Percentiles rank a stretch among this genome's conserved stretches.
phyloP scores from a whole-genome alignment of 495 filamentous ascomycete species.

The Evernia prunastri region DNA sequence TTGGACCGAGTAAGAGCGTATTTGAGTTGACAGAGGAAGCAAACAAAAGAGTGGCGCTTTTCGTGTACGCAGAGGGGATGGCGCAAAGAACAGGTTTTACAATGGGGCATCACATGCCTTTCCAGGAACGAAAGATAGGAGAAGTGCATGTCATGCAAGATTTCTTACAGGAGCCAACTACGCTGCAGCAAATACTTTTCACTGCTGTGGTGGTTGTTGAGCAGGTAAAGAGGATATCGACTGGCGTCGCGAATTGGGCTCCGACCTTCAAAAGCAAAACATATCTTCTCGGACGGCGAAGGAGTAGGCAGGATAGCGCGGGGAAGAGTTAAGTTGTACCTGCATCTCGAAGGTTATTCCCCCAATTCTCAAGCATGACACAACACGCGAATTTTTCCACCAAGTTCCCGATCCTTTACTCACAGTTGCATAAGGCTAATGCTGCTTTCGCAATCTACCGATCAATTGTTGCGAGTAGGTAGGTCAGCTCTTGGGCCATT shows the following conservation, averaged over 20 bases:
- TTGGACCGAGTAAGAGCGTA: conserved; percentile 77
- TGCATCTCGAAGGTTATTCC: too few species aligned
- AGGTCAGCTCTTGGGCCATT: too few species aligned
- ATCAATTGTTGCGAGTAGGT: too few species aligned
- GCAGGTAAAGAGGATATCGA: conserved; percentile 12
- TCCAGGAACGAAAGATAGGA: conserved; percentile 6
- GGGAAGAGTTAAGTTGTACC: too few species aligned
- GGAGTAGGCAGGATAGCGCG: not conserved
- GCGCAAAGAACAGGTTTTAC: conserved; percentile 1
- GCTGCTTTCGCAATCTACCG: too few species aligned
- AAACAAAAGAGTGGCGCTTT: conserved; percentile 56
- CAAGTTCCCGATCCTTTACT: too few species aligned
- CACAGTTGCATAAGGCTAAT: too few species aligned
- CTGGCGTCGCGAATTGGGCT: conserved; percentile 3
- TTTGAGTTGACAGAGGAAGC: conserved; percentile 65
- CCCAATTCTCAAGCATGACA: too few species aligned
- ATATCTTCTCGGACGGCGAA: not conserved
- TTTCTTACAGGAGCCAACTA: not conserved
- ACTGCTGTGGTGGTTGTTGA: conserved; percentile 18
- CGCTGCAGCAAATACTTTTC: conserved; percentile 16
- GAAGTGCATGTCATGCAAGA: conserved; percentile 19
- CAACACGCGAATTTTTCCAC: too few species aligned
- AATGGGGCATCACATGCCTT: not conserved
- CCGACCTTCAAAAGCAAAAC: not conserved
- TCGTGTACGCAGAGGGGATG: conserved; percentile 29